phyloP scores from a whole-genome alignment of 225 moss, liverwort and hornwort species.

The Climacium dendroides region DNA sequence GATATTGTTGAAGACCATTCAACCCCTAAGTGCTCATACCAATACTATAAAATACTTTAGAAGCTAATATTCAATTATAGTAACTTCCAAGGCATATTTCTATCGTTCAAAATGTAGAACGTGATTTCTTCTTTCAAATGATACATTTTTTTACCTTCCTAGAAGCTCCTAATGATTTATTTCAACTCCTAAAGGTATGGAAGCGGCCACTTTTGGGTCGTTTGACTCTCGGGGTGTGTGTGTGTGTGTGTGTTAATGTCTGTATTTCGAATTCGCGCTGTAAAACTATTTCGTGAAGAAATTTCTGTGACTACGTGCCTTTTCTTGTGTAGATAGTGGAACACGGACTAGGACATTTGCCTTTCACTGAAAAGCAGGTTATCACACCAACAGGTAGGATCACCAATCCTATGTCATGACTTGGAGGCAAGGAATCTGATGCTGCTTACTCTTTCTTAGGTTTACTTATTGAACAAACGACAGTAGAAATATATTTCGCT shows the following conservation, averaged over 20 bases:
- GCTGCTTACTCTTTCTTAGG: neutral
- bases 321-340: slow-evolving; percentile 52
- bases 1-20: neutral
- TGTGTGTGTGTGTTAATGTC: no score
- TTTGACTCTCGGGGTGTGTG: no score
- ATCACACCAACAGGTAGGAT: slow-evolving; percentile 60
- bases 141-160: neutral
- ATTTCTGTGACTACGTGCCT: neutral
- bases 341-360: slow-evolving; percentile 85
- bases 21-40: neutral
- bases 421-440: neutral
- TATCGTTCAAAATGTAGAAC: neutral
- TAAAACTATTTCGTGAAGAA: neutral
- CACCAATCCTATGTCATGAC: neutral
- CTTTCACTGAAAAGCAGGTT: slow-evolving; percentile 91
- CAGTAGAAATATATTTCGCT: neutral
- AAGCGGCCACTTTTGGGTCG: neutral
- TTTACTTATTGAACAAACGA: neutral
- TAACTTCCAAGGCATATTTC: neutral
- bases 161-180: neutral
- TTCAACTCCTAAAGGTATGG: neutral
- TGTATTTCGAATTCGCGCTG: neutral
- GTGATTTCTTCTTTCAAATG: neutral
- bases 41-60: neutral
- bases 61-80: neutral